Evolutionary conservation across 2,329 filamentous ascomycete species (phyloP), one percentile per base, ranked within the genome.

Genomic region (Colletotrichum cereale): DNA sequence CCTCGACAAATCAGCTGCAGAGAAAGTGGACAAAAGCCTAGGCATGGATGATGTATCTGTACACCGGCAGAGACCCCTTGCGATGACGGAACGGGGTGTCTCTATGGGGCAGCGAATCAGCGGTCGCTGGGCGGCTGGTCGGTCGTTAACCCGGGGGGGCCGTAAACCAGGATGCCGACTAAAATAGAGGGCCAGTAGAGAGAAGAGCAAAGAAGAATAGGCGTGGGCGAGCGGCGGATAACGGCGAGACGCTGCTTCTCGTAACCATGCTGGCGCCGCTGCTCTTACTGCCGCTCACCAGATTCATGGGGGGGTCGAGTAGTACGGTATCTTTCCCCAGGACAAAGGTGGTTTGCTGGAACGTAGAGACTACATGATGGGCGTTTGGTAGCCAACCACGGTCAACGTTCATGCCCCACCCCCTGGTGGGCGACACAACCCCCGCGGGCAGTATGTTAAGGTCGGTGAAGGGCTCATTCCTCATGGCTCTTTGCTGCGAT

Each of bases 391-490:
- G 38, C 67, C 67, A 70, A 70, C 55, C 67, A 70, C 12, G 21
- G 31, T 21, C 36, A n/a, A 52, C 53, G 38, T 12, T 58, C 24
- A 42, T 38, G 65, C 68, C 44, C 55, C 62, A 5, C 67, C 48
- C 64, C 50, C 24, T 44, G 44, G 68, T 57, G 21, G 44, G 58
- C 58, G 68, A 58, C 68, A 71, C 58, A 57, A 52, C 44, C 52
- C 48, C 58, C 44, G 68, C 58, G 58, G 58, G 36, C 50, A 62
- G 56, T 42, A 68, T 68, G 61, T 44, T 60, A 66, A 71, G 73
- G 73, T 74, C 73, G 73, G 73, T 74, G 72, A 74, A 67, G 63
- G 26, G 66, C 55, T 60, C 63, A 66, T 71, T 50, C 64, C 58
- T 66, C 58, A 63, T 52, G 21, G 57, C 56, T 67, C 52, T 57